phyloP scores from a whole-genome alignment of 192 early-diverging fungal genomes.

The Chytriomyces hyalinus region DNA sequence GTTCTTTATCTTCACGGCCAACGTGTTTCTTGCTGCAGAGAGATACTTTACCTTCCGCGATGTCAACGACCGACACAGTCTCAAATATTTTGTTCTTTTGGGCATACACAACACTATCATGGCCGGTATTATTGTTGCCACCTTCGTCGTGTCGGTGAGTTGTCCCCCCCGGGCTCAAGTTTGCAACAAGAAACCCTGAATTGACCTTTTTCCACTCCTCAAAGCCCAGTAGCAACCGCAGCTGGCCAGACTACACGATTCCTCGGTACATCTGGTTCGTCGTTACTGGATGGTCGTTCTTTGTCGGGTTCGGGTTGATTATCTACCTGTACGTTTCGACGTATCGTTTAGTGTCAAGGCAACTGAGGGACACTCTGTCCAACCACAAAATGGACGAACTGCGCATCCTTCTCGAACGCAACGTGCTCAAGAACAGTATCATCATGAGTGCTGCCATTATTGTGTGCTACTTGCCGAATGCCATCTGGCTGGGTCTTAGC shows the following conservation, averaged over 20 bases:
- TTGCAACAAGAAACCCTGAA: no score
- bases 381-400: conserved; percentile 2
- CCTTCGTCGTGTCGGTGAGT: no score
- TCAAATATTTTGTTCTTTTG: no score
- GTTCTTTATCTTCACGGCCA: not conserved
- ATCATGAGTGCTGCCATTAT: not conserved
- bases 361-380: not conserved
- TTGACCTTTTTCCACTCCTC: no score
- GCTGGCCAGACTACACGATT: no score
- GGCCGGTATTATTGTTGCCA: no score
- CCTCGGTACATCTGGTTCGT: no score
- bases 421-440: not conserved
- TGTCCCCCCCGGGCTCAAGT: no score
- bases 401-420: conserved; percentile 10
- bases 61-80: not conserved
- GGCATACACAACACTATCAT: no score
- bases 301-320: not conserved
- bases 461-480: conserved; percentile 2
- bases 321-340: not conserved
- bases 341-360: not conserved
- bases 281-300: not conserved
- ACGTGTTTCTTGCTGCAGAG: not conserved
- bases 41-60: not conserved
- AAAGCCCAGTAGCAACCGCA: no score
- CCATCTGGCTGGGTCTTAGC: no score